Conservation (phyloP, 163 green algal species). For the Smithsoniella earleae region DNA sequence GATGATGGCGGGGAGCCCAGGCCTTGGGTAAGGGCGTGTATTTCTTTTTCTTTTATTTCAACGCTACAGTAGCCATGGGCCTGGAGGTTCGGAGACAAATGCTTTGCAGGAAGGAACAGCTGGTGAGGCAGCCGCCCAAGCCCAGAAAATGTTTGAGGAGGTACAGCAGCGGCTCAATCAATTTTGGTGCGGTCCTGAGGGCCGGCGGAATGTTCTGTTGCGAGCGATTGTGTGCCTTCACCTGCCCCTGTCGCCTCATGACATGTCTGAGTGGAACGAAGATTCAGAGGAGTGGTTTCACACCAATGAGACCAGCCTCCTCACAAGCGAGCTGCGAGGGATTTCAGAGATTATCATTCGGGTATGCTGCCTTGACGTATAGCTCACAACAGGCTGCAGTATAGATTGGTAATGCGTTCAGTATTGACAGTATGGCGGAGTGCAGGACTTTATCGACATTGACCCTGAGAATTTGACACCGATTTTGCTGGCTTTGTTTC, state of each 20-base stretch:
- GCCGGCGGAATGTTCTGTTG: not conserved
- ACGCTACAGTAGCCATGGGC: not conserved
- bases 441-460: not conserved
- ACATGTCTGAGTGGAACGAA: not conserved
- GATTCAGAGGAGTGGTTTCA: constrained; percentile 24
- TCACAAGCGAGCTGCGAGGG: not conserved
- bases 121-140: not conserved
- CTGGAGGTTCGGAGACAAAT: not conserved
- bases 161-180: not conserved
- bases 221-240: not conserved
- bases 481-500: not conserved
- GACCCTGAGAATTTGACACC: not conserved
- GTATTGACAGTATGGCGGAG: not conserved
- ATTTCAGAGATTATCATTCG: constrained; percentile 11
- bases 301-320: constrained; percentile 11
- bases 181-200: constrained; percentile 10
- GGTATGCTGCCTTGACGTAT: too few relatives aligned
- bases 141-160: too few relatives aligned
- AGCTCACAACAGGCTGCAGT: too few relatives aligned
- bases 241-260: not conserved
- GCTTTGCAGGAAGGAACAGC: not conserved
- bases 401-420: too few relatives aligned
- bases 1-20: too few relatives aligned
- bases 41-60: too few relatives aligned
- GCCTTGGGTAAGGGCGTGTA: too few relatives aligned